Evolutionary conservation across 306 rosid species (phyloP), one percentile per base, ranked within the genome.

Genomic region (Nissolia schottii): DNA sequence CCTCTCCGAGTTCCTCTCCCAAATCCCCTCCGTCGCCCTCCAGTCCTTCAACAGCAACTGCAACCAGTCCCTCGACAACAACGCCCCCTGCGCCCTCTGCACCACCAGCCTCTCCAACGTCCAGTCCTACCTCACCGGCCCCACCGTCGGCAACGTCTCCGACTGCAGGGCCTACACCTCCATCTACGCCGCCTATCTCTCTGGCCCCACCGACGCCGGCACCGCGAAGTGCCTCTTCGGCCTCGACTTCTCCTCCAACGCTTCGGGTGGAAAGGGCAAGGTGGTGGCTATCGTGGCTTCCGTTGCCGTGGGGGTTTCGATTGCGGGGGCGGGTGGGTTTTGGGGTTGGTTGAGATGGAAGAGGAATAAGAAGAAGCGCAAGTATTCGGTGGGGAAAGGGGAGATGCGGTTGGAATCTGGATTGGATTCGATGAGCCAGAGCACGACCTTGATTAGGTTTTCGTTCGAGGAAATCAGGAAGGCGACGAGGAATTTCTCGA

Each of bases 51-150:
- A 4, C n/a, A 0, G 0, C 0, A 77, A 41, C 54, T 94, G 97
- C 7, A 88, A 85, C 69, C 84, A 66, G 22, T 77, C 91, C 1
- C 86, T 94, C 0, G 74, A 48, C 0, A 85, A 82, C 63, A 81
- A 67, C 75, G 65, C 95, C 1, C 96, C 96, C 0, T 94, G 99
- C n/a, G 90, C 93, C 38, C 24, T 76, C 18, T 94, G 99, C 45
- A 83, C 74, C 3, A 74, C 88, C 10, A 76, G 75, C 55, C 7
- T 91, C 8, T 27, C 91, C 19, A 19, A 0, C 32, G 2, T 80
- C 40, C 81, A 63, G 6, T 72, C 84, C 3, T 85, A 24, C 10
- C 16, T 94, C 14, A 87, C 70, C 16, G 96, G 93, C 0, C 0
- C 41, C 0, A 79, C 86, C 6, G 2, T 69, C 15, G 87, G 91